A percentile compares a stretch with the other conserved stretches of the same genome.
Evolutionary conservation across 2,329 filamentous ascomycete species (phyloP).

Genomic region (Claviceps spartinae): DNA sequence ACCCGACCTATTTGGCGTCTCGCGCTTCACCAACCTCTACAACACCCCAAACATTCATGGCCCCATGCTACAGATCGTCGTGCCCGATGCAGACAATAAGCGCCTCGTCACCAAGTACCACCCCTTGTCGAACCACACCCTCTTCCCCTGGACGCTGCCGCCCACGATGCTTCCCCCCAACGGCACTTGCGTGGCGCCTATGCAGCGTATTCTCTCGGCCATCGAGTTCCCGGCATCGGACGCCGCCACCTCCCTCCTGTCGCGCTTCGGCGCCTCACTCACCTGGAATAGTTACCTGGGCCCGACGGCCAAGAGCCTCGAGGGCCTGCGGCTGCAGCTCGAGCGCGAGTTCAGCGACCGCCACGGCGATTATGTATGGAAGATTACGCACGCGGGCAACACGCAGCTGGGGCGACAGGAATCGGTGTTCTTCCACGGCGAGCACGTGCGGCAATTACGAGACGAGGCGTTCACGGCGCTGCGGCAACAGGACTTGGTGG

Average conservation of each 20-base stretch:
- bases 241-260: constrained; percentile 18
- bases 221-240: constrained; percentile 47
- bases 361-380: constrained; percentile 37
- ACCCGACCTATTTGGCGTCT: constrained; percentile 75
- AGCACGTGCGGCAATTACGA: constrained; percentile 60
- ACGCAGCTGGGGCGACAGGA: constrained; percentile 77
- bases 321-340: constrained; percentile 50
- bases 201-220: constrained; percentile 54
- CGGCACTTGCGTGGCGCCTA: constrained; percentile 63
- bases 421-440: constrained; percentile 64
- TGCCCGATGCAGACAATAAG: constrained; percentile 31
- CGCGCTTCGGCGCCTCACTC: constrained; percentile 20
- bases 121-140: constrained; percentile 63
- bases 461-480: constrained; percentile 77
- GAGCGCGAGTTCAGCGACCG: constrained; percentile 43
- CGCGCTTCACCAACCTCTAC: constrained; percentile 70
- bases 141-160: constrained; percentile 90
- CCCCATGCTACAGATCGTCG: constrained; percentile 22
- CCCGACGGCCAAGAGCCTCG: constrained; percentile 36
- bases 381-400: constrained; percentile 69
- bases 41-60: constrained; percentile 54
- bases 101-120: constrained; percentile 21
- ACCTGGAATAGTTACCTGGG: constrained; percentile 22
- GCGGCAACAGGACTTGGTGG: constrained; percentile 57
- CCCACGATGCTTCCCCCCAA: constrained; percentile 58